Base-by-base conservation (phyloP, 2,329 filamentous ascomycete species). In the Paecilomyces sp. region DNA sequence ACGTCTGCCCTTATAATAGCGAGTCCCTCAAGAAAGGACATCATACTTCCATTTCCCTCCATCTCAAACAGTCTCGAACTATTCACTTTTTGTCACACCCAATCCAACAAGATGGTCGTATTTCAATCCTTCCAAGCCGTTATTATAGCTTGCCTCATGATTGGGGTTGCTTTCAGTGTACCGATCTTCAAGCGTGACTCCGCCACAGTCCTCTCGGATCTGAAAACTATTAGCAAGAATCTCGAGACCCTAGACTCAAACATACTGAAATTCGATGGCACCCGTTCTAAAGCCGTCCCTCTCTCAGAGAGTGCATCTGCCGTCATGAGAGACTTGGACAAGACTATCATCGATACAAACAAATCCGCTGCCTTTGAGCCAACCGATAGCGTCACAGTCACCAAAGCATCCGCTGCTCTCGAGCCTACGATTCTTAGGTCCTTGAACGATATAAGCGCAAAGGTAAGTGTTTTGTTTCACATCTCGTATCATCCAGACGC, bases 191-290 rank as follows among this genome's bases (percentile, higher is more conserved):
- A 50, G 33, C 60, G 55, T 54, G 57, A 62, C 22, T 34, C 58
- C 25, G 15, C 58, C 31, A 53, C 58, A 11, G 57, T 63, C 50
- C 34, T 62, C 34, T 55, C 33, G 13, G 62, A 63, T 41, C 55
- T 63, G 11, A 34, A 4, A 24, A 60, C 55, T 11, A 47, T 63
- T 33, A n/a, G 47, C 57, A 57, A 25, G 9, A 50, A 61, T 52
- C 24, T 63, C 3, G 6, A n/a, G 2, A 12, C 54, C 30, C 55
- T 63, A 34, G 34, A 57, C 52, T 15, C n/a, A 15, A 50, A 41
- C 7, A 41, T 63, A 25, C 55, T 41, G 9, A 25, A 2, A 12
- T 63, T 60, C 53, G 57, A 33, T 15, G 62, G 62, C n/a, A 59
- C 50, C 2, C 22, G 61, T 13, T 7, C 3, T n/a, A 15, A 53